Evolutionary conservation across 2,329 filamentous ascomycete species (phyloP).

Genomic region (Chalaropsis ovoidea): DNA sequence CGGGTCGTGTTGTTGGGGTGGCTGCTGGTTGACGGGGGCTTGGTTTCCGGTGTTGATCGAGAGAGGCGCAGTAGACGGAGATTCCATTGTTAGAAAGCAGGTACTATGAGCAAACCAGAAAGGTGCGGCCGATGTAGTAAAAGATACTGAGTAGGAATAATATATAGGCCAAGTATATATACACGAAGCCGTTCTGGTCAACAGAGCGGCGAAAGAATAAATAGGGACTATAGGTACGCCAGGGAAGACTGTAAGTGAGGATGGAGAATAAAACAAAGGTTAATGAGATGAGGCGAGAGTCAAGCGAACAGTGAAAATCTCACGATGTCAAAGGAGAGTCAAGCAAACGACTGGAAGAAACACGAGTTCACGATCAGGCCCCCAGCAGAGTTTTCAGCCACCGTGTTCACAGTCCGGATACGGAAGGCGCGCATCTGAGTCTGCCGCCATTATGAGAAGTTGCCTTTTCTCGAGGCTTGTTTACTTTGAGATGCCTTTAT

Average conservation of each 20-base stretch:
- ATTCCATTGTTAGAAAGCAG: not conserved
- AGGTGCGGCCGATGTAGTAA: not conserved
- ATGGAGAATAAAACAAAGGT: not conserved
- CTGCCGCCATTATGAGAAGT: not conserved
- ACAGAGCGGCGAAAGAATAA: not conserved
- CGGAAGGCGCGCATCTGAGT: not conserved
- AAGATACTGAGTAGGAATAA: not conserved
- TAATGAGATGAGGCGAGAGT: not conserved
- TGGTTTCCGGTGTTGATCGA: not conserved
- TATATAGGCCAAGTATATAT: not conserved
- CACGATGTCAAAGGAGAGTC: not conserved
- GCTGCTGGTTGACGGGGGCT: not conserved
- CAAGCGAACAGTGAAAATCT: not conserved
- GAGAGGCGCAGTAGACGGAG: not conserved
- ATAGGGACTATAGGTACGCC: not conserved
- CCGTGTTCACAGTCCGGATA: not conserved
- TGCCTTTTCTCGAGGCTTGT: not conserved
- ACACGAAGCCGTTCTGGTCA: not conserved
- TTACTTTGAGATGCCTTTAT: not conserved
- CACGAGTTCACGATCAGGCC: not conserved
- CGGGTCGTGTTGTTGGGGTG: not conserved
- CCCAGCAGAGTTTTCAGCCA: not conserved
- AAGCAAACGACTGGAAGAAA: not conserved
- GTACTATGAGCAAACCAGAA: not conserved
- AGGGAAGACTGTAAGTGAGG: not conserved